Evolutionary conservation across 148 eudicot genomes (phyloP).

Genomic region (Camellia granthamiana): DNA sequence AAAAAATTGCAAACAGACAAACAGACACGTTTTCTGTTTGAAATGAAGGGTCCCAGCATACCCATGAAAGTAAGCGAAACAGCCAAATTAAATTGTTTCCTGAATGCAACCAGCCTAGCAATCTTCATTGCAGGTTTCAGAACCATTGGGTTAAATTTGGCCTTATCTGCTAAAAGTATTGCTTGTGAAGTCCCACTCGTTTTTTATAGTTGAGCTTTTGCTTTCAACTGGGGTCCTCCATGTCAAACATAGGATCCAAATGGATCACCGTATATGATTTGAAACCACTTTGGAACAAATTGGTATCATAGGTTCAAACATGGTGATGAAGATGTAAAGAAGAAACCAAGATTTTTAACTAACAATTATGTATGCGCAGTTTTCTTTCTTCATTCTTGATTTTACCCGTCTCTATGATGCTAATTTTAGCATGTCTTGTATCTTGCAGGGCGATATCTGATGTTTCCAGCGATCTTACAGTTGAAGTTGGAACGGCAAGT

Average conservation of each 20-base stretch:
- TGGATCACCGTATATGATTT: background rate
- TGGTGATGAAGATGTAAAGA: background rate
- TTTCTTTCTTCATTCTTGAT: slow-evolving; percentile 5
- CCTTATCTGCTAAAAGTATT: background rate
- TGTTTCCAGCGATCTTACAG: slow-evolving; percentile 85
- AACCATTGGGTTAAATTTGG: background rate
- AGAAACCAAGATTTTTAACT: background rate
- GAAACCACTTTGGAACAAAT: background rate
- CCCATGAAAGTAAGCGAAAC: background rate
- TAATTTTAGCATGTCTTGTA: background rate
- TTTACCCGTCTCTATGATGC: slow-evolving; percentile 9
- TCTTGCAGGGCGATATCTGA: slow-evolving; percentile 98
- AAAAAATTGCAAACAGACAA: background rate
- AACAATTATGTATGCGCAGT: slow-evolving; percentile 13
- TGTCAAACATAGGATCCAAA: background rate
- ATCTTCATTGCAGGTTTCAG: background rate
- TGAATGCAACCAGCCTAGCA: background rate
- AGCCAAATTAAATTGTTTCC: background rate
- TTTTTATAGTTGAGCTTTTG: background rate
- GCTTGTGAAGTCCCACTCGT: slow-evolving; percentile 8
- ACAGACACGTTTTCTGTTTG: background rate
- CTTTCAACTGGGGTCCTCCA: background rate
- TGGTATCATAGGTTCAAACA: background rate
- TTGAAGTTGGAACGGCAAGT: slow-evolving; percentile 77
- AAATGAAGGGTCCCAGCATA: slow-evolving; percentile 11